These are phyloP conservation scores for Soucietia sequanensis DNA, from an alignment of 805 yeast species.

Conservation along the genomic window DNA sequence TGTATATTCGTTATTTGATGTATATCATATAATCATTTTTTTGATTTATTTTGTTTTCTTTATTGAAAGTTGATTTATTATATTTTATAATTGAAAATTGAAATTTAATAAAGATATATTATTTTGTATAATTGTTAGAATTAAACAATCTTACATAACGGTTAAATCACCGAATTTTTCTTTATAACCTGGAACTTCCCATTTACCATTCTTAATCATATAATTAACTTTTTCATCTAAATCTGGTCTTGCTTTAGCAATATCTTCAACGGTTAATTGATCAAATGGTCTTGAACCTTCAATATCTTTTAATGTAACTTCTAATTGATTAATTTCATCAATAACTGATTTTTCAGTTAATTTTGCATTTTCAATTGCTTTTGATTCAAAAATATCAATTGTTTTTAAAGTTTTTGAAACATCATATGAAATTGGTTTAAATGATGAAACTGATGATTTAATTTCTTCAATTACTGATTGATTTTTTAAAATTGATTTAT, in stretches of 20 bases:
- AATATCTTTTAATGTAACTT: constrained; percentile 87
- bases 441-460: constrained; percentile 69
- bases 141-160: too few relatives aligned
- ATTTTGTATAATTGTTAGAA: too few relatives aligned
- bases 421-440: constrained; percentile 84
- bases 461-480: constrained; percentile 73
- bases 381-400: constrained; percentile 89
- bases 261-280: constrained; percentile 93
- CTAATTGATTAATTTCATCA: constrained; percentile 80
- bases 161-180: constrained; percentile 98
- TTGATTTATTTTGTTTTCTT: too few relatives aligned
- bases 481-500: constrained; percentile 81
- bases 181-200: constrained; percentile 97
- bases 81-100: too few relatives aligned
- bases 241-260: constrained; percentile 94
- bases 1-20: too few relatives aligned
- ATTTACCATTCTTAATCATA: constrained; percentile 94
- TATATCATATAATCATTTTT: too few relatives aligned
- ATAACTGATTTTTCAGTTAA: constrained; percentile 86
- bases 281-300: constrained; percentile 97
- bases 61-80: too few relatives aligned
- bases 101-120: too few relatives aligned
- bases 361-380: constrained; percentile 94
- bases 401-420: constrained; percentile 86
- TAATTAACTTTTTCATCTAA: constrained; percentile 92